These are phyloP conservation scores for Tuber brumale DNA, from an alignment of 495 filamentous ascomycete species.

Conservation along the genomic window DNA sequence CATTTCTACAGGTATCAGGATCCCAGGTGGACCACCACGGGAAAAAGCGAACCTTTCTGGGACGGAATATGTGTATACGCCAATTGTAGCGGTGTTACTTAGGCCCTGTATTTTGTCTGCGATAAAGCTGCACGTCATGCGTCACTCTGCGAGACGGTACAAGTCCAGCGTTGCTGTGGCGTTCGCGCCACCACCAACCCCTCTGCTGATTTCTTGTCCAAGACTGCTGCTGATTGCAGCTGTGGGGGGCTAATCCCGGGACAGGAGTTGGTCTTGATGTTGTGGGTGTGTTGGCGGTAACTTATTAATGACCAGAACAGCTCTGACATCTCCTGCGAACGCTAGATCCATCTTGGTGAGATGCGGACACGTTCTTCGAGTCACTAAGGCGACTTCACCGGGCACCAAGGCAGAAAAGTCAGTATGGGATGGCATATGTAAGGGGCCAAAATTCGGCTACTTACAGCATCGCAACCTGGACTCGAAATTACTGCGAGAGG, in stretches of 20 bases:
- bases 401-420: slow-evolving; percentile 51
- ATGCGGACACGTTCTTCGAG: slow-evolving; percentile 56
- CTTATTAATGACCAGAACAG: slow-evolving; percentile 23
- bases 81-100: slow-evolving; percentile 54
- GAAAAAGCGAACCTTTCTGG: slow-evolving; percentile 7
- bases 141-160: slow-evolving; percentile 46
- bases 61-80: slow-evolving; percentile 57
- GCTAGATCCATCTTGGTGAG: slow-evolving; percentile 54
- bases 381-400: slow-evolving; percentile 54
- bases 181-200: background rate
- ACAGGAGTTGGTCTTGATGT: slow-evolving; percentile 10
- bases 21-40: background rate
- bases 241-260: slow-evolving; percentile 1
- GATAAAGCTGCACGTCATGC: slow-evolving; percentile 51
- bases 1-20: background rate
- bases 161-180: slow-evolving; percentile 10
- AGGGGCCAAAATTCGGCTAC: background rate
- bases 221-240: slow-evolving; percentile 10
- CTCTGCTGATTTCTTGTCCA: background rate
- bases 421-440: slow-evolving; percentile 28
- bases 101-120: slow-evolving; percentile 50
- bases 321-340: slow-evolving; percentile 49
- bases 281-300: slow-evolving; percentile 41
- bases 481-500: slow-evolving; percentile 12
- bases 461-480: slow-evolving; percentile 18